Evolutionary conservation across 2,329 filamentous ascomycete genomes (phyloP), one percentile per base, ranked within the genome.

Genomic region (Aspergillus phoenicis): DNA sequence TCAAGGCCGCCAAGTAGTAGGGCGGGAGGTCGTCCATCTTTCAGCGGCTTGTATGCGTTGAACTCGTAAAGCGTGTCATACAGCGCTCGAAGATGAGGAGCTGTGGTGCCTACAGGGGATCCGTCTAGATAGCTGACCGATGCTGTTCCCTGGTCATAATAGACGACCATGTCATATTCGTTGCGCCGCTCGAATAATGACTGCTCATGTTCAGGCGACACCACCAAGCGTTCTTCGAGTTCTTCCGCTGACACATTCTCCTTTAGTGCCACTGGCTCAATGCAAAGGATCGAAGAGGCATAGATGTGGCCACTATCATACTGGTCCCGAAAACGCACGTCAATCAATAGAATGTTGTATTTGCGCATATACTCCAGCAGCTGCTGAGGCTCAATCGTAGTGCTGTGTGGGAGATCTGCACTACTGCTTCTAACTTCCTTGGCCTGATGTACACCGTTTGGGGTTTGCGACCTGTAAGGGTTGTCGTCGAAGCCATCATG

Each of bases 261-360:
- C 58, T 91, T 86, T 52, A 92, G 75, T 8, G 89, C 85, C 48
- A 96, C 85, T 24, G 93, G 92, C 70, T 99, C 95, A 62, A 99
- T 86, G 75, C 95, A 99, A 48, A 99, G 91, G 41, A 93, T 91
- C 5, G 87, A 89, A 59, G 88, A 88, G 5, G 90, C 88, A 80
- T 90, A 90, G 64, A 99, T 93, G 73, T 99, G 95, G 0, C 95
- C 95, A 52, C 89, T 84, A 67, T 98, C 92, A 71, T 91, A 99
- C 8, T 90, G 86, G 57, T 90, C 86, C 26, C 95, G 88, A 59
- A 85, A 81, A 41, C 95, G 88, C 45, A 97, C 87, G 75, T 99
- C 95, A 65, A 99, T 92, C 24, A 98, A 75, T 11, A 99, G 79
- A 24, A 97, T 83, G 62, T 77, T 87, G 78, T 78, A 92, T 62